Conservation (phyloP, 495 filamentous ascomycete species). For the Podospora pseudoanserina region DNA sequence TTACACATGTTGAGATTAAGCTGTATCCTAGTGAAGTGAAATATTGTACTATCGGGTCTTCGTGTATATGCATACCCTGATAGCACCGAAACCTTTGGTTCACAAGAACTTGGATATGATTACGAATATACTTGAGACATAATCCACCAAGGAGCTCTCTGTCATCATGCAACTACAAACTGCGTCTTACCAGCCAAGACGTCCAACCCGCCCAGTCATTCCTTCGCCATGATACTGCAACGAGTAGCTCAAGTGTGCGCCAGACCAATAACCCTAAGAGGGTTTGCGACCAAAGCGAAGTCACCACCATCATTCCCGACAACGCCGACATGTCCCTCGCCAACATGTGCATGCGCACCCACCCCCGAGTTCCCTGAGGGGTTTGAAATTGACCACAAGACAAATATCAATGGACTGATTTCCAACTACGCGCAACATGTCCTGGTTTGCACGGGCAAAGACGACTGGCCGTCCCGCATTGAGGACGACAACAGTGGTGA, state of each 20-base stretch:
- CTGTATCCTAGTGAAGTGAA: not conserved
- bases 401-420: conserved; percentile 69
- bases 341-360: conserved; percentile 66
- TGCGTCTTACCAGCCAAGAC: not conserved
- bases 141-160: not conserved
- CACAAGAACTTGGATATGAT: not conserved
- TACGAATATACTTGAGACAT: not conserved
- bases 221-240: not conserved
- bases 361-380: conserved; percentile 62
- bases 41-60: not conserved
- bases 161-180: conserved; percentile 6
- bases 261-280: not conserved
- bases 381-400: conserved; percentile 71
- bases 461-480: conserved; percentile 77
- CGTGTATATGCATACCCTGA: not conserved
- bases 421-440: conserved; percentile 77
- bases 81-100: not conserved
- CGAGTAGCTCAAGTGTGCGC: conserved; percentile 8
- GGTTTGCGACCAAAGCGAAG: conserved; percentile 14
- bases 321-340: conserved; percentile 62
- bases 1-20: too few species aligned
- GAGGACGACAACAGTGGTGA: conserved; percentile 50
- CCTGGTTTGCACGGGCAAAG: conserved; percentile 71
- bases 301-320: conserved; percentile 40
- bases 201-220: not conserved